Evolutionary conservation across 257 asterid species (phyloP), one percentile per base, ranked within the genome.

Genomic region (Leptodermis oblonga): DNA sequence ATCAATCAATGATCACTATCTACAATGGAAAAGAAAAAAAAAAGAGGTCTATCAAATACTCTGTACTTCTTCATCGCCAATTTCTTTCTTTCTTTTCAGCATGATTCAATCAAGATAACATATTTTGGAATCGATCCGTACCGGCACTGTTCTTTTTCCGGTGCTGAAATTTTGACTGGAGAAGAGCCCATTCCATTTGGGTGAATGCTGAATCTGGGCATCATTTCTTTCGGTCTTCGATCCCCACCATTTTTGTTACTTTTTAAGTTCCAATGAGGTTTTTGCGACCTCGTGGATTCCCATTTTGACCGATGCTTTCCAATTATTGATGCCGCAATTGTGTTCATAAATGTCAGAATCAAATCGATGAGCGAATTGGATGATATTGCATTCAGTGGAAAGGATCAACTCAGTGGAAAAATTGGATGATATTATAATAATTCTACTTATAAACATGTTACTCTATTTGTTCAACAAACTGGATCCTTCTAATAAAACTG

Each of bases 1-100:
- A 18, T 62, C 48, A 64, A 53, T 30, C 64, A 39, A 53, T 23
- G 7, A 53, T 72, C 62, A n/a, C n/a, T n/a, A n/a, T n/a, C n/a
- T n/a, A n/a, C n/a, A n/a, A n/a, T n/a, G n/a, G n/a, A n/a, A n/a
- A n/a, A n/a, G n/a, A n/a, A n/a, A n/a, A n/a, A n/a, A n/a, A n/a
- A n/a, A n/a, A n/a, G n/a, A n/a, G n/a, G n/a, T n/a, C n/a, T n/a
- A n/a, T n/a, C n/a, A n/a, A n/a, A n/a, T n/a, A n/a, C n/a, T n/a
- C n/a, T n/a, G n/a, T n/a, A n/a, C n/a, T n/a, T n/a, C 43, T 68
- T 53, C 48, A 67, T 51, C 17, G 5, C 37, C 25, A 51, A 2
- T 48, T 18, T 48, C 20, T 48, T 17, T n/a, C n/a, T n/a, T n/a
- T n/a, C n/a, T n/a, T n/a, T n/a, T n/a, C n/a, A n/a, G n/a, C 45